Evolutionary conservation across 257 asterid genomes (phyloP), one percentile per base, ranked within the genome.

Genomic region (Knoxia roxburghii): DNA sequence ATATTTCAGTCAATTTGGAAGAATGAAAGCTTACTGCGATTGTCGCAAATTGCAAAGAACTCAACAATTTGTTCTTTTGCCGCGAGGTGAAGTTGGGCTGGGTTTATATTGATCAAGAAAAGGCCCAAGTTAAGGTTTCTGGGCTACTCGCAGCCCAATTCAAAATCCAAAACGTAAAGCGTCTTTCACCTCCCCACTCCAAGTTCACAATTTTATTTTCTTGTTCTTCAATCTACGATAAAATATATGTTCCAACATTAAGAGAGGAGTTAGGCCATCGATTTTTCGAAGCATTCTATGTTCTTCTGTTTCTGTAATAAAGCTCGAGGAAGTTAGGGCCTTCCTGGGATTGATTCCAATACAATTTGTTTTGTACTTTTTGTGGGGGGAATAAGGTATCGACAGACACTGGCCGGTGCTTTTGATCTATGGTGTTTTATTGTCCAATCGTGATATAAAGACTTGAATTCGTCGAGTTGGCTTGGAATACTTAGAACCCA

Each of bases 1-100:
- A n/a, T n/a, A n/a, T n/a, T n/a, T n/a, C n/a, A n/a, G n/a, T n/a
- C n/a, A n/a, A n/a, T n/a, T n/a, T n/a, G n/a, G n/a, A n/a, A n/a
- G n/a, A n/a, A n/a, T n/a, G n/a, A n/a, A n/a, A n/a, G n/a, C n/a
- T n/a, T n/a, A n/a, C n/a, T n/a, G n/a, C n/a, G n/a, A n/a, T n/a
- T n/a, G n/a, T n/a, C n/a, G n/a, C n/a, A n/a, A n/a, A n/a, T n/a
- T n/a, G n/a, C n/a, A n/a, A n/a, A n/a, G n/a, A n/a, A n/a, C n/a
- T n/a, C n/a, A n/a, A n/a, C n/a, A n/a, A n/a, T n/a, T n/a, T n/a
- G n/a, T n/a, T n/a, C n/a, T n/a, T n/a, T n/a, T n/a, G n/a, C n/a
- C n/a, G n/a, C n/a, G n/a, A n/a, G n/a, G n/a, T n/a, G n/a, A 54
- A 54, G 60, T 54, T 54, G 61, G 61, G 37, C 51, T 67, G 73